phyloP scores from a whole-genome alignment of 2,329 filamentous ascomycete genomes.

The Curvularia hawaiiensis region DNA sequence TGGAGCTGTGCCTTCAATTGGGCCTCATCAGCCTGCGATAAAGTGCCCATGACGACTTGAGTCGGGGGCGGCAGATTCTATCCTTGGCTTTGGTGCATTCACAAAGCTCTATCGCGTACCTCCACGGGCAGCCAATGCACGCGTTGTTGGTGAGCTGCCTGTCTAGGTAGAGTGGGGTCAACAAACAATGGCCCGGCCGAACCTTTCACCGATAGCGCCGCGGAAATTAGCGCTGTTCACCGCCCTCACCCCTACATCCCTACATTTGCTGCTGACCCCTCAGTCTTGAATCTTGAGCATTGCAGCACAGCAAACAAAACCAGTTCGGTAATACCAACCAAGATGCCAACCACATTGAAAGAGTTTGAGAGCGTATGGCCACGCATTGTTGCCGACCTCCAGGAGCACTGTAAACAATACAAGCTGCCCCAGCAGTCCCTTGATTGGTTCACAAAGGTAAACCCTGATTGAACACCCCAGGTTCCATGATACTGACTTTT shows the following conservation, averaged over 20 bases:
- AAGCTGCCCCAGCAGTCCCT: conserved; percentile 81
- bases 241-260: conserved; percentile 8
- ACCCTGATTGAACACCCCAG: conserved; percentile 1
- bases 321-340: conserved; percentile 2
- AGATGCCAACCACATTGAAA: conserved; percentile 74
- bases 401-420: conserved; percentile 79
- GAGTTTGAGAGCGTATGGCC: conserved; percentile 93
- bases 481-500: conserved; percentile 22
- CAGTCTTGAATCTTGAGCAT: conserved; percentile 4
- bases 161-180: conserved; percentile 23
- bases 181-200: conserved; percentile 24
- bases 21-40: conserved; percentile 51
- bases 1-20: conserved; percentile 78
- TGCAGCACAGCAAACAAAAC: not conserved
- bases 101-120: conserved; percentile 5
- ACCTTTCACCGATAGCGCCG: conserved; percentile 24
- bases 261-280: conserved; percentile 18
- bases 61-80: not conserved
- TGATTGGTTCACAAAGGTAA: conserved; percentile 84
- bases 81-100: not conserved
- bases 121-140: conserved; percentile 16
- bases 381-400: conserved; percentile 79
- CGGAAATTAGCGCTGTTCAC: conserved; percentile 6
- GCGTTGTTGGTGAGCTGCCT: conserved; percentile 29
- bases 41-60: conserved; percentile 16